phyloP scores from a whole-genome alignment of 768 basidiomycete genomes.

The Phaeotremella fagi region DNA sequence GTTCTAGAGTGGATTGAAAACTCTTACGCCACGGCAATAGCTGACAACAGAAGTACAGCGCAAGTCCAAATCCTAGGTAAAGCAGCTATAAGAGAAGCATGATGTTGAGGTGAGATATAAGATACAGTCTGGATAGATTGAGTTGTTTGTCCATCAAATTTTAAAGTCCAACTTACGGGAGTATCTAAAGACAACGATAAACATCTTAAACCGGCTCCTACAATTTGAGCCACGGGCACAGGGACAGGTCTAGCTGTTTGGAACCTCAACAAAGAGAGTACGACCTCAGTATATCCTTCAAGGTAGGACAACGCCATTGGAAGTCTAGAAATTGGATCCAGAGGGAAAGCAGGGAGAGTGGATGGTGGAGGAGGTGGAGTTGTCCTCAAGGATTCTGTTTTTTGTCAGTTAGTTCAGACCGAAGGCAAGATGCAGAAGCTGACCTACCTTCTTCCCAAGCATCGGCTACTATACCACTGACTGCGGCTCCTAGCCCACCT shows the following conservation, averaged over 20 bases:
- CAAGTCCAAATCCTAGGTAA: constrained; percentile 32
- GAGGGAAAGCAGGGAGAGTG: constrained; percentile 16
- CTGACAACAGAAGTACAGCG: constrained; percentile 29
- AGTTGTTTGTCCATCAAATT: background rate
- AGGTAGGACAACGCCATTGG: constrained; percentile 21
- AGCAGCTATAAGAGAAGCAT: constrained; percentile 27
- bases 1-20: background rate
- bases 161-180: constrained; percentile 19
- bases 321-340: constrained; percentile 19
- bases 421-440: background rate
- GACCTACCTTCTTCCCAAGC: constrained; percentile 32
- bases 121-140: constrained; percentile 21
- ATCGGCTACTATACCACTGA: constrained; percentile 22
- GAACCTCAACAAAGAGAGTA: constrained; percentile 31
- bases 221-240: constrained; percentile 43
- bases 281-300: constrained; percentile 34
- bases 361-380: constrained; percentile 12
- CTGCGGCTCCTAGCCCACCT: constrained; percentile 18
- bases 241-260: constrained; percentile 42
- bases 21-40: constrained; percentile 23
- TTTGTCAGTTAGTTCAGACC: background rate
- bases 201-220: constrained; percentile 38
- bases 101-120: constrained; percentile 36
- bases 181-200: constrained; percentile 35
- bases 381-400: constrained; percentile 10